A percentile compares a stretch with the other conserved stretches of the same genome.
Conservation (phyloP, 495 filamentous ascomycete genomes). For the Xylaria longipes region DNA sequence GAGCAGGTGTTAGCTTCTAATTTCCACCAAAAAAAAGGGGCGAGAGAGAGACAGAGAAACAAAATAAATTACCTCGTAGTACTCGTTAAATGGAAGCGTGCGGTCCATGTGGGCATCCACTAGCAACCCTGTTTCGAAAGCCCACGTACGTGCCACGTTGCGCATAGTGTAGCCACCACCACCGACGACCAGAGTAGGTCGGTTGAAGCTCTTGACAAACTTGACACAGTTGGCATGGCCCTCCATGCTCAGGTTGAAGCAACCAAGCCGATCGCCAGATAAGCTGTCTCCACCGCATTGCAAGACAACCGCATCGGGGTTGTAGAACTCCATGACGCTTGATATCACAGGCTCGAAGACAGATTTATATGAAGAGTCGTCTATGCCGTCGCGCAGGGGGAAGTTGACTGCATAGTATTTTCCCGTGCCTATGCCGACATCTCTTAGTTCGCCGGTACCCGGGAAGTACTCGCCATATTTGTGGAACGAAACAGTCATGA, state of each 20-base stretch:
- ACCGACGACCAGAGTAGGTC: conserved; percentile 90
- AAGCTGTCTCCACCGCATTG: conserved; percentile 97
- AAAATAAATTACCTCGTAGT: conserved; percentile 79
- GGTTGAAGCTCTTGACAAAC: conserved; percentile 89
- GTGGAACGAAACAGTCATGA: conserved; percentile 98
- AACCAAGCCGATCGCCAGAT: conserved; percentile 92
- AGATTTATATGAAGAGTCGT: conserved; percentile 87
- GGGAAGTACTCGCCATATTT: conserved; percentile 99
- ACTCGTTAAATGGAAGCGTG: conserved; percentile 95
- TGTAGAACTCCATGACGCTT: conserved; percentile 94
- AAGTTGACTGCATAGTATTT: conserved; percentile 98
- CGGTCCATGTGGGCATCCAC: conserved; percentile 80
- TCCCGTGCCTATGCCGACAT: conserved; percentile 90
- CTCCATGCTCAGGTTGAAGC: conserved; percentile 97
- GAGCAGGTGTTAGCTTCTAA: conserved; percentile 38
- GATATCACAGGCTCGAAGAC: conserved; percentile 96
- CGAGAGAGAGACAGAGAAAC: not conserved
- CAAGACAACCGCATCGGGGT: conserved; percentile 91
- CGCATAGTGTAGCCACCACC: conserved; percentile 99
- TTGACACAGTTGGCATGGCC: conserved; percentile 98
- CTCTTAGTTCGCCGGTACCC: conserved; percentile 92
- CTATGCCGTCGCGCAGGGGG: conserved; percentile 94
- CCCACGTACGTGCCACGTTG: conserved; percentile 97
- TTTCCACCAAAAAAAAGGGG: not conserved
- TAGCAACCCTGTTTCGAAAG: conserved; percentile 90